Percentiles rank a stretch among this genome's conserved stretches.
phyloP scores from a whole-genome alignment of 1,284 basidiomycete species.

The Athelia sp. region DNA sequence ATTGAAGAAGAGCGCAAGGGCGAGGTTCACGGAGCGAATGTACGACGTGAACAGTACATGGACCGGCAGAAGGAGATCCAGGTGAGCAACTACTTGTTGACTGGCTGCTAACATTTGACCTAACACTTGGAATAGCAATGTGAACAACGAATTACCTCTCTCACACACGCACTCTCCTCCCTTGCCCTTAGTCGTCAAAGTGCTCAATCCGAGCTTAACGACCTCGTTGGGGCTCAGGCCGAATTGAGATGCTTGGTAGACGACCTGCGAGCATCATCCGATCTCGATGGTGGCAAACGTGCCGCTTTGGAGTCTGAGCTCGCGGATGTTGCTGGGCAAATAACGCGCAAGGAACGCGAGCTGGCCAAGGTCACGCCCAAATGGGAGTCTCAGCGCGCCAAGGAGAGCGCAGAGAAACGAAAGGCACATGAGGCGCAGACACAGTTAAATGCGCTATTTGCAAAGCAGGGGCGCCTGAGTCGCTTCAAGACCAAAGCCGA shows the following conservation, averaged over 20 bases:
- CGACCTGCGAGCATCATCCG: constrained; percentile 68
- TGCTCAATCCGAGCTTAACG: constrained; percentile 71
- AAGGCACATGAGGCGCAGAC: constrained; percentile 71
- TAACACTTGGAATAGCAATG: constrained; percentile 45
- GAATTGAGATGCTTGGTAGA: constrained; percentile 81
- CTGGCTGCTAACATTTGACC: neutral
- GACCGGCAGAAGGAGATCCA: constrained; percentile 80
- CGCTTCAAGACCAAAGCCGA: constrained; percentile 83
- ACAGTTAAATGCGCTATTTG: constrained; percentile 68
- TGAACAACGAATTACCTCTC: constrained; percentile 70
- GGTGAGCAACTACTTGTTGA: constrained; percentile 37
- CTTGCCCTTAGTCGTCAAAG: constrained; percentile 66
- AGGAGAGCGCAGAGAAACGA: constrained; percentile 65
- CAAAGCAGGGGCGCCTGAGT: constrained; percentile 83
- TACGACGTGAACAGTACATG: constrained; percentile 77
- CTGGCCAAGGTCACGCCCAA: constrained; percentile 62
- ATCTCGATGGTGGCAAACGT: constrained; percentile 58
- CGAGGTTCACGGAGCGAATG: constrained; percentile 82
- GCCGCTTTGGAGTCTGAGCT: constrained; percentile 69
- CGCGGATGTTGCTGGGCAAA: constrained; percentile 49
- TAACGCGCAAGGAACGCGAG: constrained; percentile 57
- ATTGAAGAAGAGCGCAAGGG: constrained; percentile 79
- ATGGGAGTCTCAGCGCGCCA: constrained; percentile 53
- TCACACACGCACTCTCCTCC: constrained; percentile 69
- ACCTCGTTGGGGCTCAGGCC: constrained; percentile 73